Conservation (phyloP, 305 asterid genomes). For the Solanum aculeatissimum region DNA sequence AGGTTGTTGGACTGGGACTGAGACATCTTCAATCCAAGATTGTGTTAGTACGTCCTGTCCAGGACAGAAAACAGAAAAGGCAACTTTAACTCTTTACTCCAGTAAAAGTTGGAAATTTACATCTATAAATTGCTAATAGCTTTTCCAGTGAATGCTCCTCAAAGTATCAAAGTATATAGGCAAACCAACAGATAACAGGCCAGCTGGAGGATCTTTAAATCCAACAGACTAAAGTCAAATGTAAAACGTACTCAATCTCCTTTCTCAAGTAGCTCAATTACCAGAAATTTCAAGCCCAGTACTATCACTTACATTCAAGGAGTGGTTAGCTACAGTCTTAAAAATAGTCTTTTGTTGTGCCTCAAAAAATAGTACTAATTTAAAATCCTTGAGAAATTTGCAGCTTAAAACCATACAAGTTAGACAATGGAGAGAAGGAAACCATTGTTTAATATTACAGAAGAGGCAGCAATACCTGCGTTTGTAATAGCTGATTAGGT, state of each 20-base stretch:
- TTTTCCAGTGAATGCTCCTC: not conserved
- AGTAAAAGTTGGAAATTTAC: not conserved
- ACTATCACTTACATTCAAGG: not conserved
- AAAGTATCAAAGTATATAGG: not conserved
- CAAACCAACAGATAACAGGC: not conserved
- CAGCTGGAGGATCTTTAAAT: not conserved
- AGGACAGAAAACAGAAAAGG: not conserved
- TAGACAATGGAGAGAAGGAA: not conserved
- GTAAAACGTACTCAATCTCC: not conserved
- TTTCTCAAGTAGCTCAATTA: not conserved
- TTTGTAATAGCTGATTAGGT: slow-evolving; percentile 56
- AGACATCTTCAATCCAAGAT: slow-evolving; percentile 46
- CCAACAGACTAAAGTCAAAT: not conserved
- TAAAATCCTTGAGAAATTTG: not conserved
- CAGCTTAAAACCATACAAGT: not conserved
- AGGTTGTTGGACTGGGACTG: slow-evolving; percentile 41
- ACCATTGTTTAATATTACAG: not conserved
- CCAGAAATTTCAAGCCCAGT: not conserved
- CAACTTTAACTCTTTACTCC: not conserved
- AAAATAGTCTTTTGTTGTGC: not conserved
- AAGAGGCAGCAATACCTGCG: slow-evolving; percentile 48
- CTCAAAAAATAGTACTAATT: not conserved
- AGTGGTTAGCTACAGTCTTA: not conserved
- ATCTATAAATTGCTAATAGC: not conserved
- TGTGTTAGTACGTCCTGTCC: slow-evolving; percentile 51